Evolutionary conservation across 805 yeast genomes (phyloP).

Genomic region (Phaffomyces opuntiae): DNA sequence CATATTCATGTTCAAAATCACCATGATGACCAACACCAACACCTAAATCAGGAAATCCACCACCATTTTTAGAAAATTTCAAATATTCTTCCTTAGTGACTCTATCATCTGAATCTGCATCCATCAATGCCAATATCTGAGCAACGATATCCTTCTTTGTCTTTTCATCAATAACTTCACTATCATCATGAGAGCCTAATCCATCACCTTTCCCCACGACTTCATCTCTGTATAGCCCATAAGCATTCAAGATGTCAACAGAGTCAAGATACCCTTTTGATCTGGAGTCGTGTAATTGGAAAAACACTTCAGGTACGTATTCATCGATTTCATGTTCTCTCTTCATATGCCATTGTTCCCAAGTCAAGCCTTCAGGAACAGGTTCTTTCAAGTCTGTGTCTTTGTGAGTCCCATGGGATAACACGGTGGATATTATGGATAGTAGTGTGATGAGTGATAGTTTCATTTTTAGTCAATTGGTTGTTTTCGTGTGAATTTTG

Average conservation of each 20-base stretch:
- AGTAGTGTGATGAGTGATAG: neutral
- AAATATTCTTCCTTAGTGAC: constrained; percentile 68
- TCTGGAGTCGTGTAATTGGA: constrained; percentile 70
- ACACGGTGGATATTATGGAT: neutral
- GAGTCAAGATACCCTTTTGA: constrained; percentile 48
- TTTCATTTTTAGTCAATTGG: neutral
- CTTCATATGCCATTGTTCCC: constrained; percentile 90
- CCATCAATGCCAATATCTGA: constrained; percentile 53
- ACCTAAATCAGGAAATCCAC: constrained; percentile 84
- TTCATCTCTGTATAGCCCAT: constrained; percentile 68
- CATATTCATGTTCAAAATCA: constrained; percentile 89
- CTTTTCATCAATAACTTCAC: constrained; percentile 49
- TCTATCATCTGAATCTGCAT: constrained; percentile 56
- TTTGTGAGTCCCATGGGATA: constrained; percentile 15
- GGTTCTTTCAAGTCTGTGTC: constrained; percentile 21
- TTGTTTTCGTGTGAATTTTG: too few species aligned
- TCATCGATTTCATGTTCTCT: constrained; percentile 76
- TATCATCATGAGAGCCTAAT: constrained; percentile 69
- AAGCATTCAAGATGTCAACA: constrained; percentile 67
- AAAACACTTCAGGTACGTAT: constrained; percentile 70
- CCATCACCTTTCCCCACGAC: constrained; percentile 89
- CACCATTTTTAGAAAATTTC: constrained; percentile 51
- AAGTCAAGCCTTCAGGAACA: constrained; percentile 48
- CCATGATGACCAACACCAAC: constrained; percentile 93
- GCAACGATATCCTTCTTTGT: constrained; percentile 46